Percentiles rank a stretch among this genome's conserved stretches.
phyloP scores from a whole-genome alignment of 257 asterid species.

The Solanum medicagineum region DNA sequence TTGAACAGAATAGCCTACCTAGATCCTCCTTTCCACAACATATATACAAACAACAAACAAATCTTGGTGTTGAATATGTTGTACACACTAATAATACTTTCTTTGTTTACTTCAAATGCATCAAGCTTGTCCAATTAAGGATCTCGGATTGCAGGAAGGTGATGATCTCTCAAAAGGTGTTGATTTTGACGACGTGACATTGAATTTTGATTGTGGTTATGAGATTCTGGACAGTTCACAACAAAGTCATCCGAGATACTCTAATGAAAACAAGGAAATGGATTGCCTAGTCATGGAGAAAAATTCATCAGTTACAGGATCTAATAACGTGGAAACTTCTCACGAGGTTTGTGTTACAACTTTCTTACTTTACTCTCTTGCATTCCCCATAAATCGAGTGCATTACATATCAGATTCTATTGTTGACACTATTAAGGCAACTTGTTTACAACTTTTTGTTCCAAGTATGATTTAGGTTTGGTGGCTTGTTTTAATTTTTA shows the following conservation, averaged over 20 bases:
- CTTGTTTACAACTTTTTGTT: background rate
- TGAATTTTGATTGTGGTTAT: slow-evolving; percentile 27
- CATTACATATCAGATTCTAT: background rate
- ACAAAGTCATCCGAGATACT: slow-evolving; percentile 24
- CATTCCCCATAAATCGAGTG: background rate
- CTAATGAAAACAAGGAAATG: slow-evolving; percentile 28
- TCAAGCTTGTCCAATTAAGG: slow-evolving; percentile 30
- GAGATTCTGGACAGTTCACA: slow-evolving; percentile 26
- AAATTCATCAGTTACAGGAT: slow-evolving; percentile 33
- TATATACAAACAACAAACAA: background rate
- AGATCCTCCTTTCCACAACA: background rate
- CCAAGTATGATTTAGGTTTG: background rate
- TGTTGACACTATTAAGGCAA: background rate
- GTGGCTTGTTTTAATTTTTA: background rate
- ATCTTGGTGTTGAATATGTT: background rate
- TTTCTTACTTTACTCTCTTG: background rate
- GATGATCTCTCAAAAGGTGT: slow-evolving; percentile 27
- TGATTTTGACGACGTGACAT: slow-evolving; percentile 30
- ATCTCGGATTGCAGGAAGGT: slow-evolving; percentile 28
- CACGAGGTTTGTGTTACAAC: slow-evolving; percentile 21
- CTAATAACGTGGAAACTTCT: slow-evolving; percentile 36
- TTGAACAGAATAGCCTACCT: background rate
- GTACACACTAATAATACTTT: slow-evolving; percentile 10
- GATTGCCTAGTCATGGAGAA: slow-evolving; percentile 24
- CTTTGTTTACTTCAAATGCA: background rate